Conservation (phyloP, 2,329 filamentous ascomycete genomes). For the Aspergillus sp. region DNA sequence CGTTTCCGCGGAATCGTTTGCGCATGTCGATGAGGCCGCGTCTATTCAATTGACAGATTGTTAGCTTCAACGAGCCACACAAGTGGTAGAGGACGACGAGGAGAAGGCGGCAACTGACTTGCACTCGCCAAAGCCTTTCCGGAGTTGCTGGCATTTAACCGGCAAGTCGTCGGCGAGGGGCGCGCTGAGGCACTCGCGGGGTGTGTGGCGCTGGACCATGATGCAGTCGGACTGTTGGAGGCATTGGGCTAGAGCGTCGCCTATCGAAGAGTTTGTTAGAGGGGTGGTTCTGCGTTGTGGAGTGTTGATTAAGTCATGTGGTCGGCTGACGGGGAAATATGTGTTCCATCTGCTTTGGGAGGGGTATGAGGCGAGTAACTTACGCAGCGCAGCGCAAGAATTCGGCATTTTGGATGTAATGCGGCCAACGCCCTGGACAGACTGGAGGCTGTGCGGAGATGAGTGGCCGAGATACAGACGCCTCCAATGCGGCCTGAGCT, state of each 20-base stretch:
- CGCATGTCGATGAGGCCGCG: conserved; percentile 98
- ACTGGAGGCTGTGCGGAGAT: neutral
- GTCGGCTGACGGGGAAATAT: neutral
- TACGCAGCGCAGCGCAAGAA: conserved; percentile 96
- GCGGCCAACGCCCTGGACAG: conserved; percentile 4
- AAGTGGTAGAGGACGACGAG: neutral
- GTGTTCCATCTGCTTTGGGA: neutral
- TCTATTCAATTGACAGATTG: conserved; percentile 32
- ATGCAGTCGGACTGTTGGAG: conserved; percentile 97
- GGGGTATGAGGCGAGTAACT: conserved; percentile 39
- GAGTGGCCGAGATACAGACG: neutral
- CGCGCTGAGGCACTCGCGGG: conserved; percentile 83
- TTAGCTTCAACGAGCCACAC: neutral
- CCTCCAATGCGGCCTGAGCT: conserved; percentile 3
- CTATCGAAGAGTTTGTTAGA: conserved; percentile 52
- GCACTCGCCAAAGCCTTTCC: conserved; percentile 92
- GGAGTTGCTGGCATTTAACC: conserved; percentile 86
- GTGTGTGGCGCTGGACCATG: conserved; percentile 84
- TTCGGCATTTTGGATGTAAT: conserved; percentile 74
- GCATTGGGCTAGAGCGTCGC: conserved; percentile 88
- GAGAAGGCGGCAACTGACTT: conserved; percentile 55
- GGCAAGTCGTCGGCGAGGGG: conserved; percentile 83
- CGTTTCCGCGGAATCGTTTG: conserved; percentile 94
- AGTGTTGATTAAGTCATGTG: neutral
- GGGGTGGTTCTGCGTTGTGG: neutral